Base-by-base conservation (phyloP, 129 eudicot genomes). In the Saussurea involucrata region DNA sequence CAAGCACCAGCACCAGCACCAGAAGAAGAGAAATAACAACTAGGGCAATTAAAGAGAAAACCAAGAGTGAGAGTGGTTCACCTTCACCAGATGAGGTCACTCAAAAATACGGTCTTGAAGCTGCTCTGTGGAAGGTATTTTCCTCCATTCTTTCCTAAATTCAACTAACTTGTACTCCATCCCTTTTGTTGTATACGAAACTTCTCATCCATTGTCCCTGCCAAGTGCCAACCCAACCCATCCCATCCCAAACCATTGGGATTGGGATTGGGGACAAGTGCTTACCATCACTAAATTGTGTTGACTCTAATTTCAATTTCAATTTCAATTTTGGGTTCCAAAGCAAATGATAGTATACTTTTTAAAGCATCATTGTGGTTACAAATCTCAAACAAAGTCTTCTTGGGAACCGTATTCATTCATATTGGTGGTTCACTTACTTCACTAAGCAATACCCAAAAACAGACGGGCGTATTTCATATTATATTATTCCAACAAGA, bases 81-180 rank as follows among this genome's bases (percentile, higher is more conserved):
- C 76, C 98, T 66, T 31, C 97, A 9, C 76, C 98, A 0, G 94
- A 95, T 60, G 98, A 89, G 33, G 66, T 95, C 6, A 89, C 97
- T 33, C 72, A 88, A 81, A 91, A 95, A 68, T 89, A 78, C 80
- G 99, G 99, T 42, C 97, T 95, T 46, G 99, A 95, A 89, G 99
- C 88, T 72, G 97, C 92, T 58, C 87, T 95, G 21, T 95, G 97
- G 96, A 88, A 95, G 96, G 99, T 95, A 78, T 2, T 11, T 15
- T 57, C 42, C 55, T 3, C 15, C 1, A 66, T 5, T 55, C 34
- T 9, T 49, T 67, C 24, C 3, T 27, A 27, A 27, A 27, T 27
- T 27, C 29, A 27, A 27, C 29, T 6, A 33, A 33, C 37, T 33
- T 33, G 8, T 32, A 32, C 5, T 6, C 34, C 34, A 32, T 32